Evolutionary conservation across 2,329 filamentous ascomycete genomes (phyloP).

Genomic region (Paecilomyces dactylethromorphus): DNA sequence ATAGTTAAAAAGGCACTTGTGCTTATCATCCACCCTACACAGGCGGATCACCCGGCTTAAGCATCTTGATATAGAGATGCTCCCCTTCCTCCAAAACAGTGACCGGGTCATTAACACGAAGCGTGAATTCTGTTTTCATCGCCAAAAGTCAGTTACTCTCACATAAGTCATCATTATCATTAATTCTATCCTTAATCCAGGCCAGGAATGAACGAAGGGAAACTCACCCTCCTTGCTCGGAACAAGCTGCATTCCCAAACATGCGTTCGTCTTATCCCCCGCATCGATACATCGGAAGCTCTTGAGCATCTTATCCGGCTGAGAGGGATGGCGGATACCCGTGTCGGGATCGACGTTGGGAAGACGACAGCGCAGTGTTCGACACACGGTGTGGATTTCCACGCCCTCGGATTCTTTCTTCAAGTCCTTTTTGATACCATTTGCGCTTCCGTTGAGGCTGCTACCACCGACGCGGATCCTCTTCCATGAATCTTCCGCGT

Average conservation of each 20-base stretch:
- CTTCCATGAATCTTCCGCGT: constrained; percentile 54
- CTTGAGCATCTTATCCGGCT: constrained; percentile 46
- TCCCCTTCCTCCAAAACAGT: constrained; percentile 35
- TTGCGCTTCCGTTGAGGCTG: not conserved
- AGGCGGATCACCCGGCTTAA: constrained; percentile 22
- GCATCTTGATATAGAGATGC: constrained; percentile 39
- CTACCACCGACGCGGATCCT: constrained; percentile 37
- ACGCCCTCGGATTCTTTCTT: constrained; percentile 16
- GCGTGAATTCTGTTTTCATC: constrained; percentile 20
- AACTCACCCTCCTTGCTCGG: constrained; percentile 21
- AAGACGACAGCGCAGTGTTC: constrained; percentile 52
- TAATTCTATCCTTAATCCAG: not conserved
- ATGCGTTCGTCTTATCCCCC: constrained; percentile 42
- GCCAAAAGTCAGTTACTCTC: not conserved
- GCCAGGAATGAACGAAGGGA: not conserved
- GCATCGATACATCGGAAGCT: constrained; percentile 45
- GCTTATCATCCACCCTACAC: not conserved
- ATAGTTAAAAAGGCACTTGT: not conserved
- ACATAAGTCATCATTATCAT: not conserved
- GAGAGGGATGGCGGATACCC: constrained; percentile 39
- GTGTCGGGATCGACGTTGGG: constrained; percentile 55
- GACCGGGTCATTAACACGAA: constrained; percentile 33
- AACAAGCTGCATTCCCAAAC: constrained; percentile 49
- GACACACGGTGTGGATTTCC: constrained; percentile 45
- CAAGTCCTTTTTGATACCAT: not conserved